These are phyloP conservation scores for Phlegmacium glaucopus DNA, from an alignment of 768 basidiomycete genomes.

Conservation along the genomic window DNA sequence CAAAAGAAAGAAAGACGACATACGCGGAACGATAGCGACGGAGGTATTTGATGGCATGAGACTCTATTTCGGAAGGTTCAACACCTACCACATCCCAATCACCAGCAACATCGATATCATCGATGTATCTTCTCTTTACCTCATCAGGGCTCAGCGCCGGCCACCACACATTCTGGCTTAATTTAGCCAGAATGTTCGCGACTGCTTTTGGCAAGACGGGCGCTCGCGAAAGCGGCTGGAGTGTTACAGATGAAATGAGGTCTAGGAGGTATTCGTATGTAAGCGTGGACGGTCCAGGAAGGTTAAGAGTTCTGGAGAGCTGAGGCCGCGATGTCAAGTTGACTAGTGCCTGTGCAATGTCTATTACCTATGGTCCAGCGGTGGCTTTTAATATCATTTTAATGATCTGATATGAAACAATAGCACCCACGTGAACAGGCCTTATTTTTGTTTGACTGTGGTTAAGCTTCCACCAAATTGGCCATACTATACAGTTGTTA, in stretches of 20 bases:
- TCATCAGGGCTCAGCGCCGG: conserved; percentile 89
- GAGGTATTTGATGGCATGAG: conserved; percentile 84
- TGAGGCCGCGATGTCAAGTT: conserved; percentile 67
- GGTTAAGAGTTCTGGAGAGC: conserved; percentile 63
- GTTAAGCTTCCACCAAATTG: conserved; percentile 94
- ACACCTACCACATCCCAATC: conserved; percentile 86
- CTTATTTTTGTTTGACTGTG: conserved; percentile 81
- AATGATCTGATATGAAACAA: conserved; percentile 8
- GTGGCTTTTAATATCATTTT: conserved; percentile 13
- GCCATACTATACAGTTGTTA: conserved; percentile 57
- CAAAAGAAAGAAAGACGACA: conserved; percentile 30
- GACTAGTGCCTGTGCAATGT: conserved; percentile 90
- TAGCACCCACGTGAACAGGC: conserved; percentile 78
- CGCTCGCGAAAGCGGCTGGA: conserved; percentile 65
- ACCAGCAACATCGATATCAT: conserved; percentile 71
- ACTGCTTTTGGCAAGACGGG: conserved; percentile 75
- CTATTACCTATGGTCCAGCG: conserved; percentile 60
- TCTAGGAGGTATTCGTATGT: conserved; percentile 79
- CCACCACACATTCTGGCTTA: conserved; percentile 82
- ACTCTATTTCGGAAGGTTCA: conserved; percentile 77
- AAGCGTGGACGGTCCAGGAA: conserved; percentile 87
- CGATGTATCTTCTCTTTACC: conserved; percentile 80
- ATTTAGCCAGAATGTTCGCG: conserved; percentile 59
- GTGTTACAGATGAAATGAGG: conserved; percentile 77
- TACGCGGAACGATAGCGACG: conserved; percentile 87